Conservation (phyloP, 768 basidiomycete species). For the Suillus subaureus region DNA sequence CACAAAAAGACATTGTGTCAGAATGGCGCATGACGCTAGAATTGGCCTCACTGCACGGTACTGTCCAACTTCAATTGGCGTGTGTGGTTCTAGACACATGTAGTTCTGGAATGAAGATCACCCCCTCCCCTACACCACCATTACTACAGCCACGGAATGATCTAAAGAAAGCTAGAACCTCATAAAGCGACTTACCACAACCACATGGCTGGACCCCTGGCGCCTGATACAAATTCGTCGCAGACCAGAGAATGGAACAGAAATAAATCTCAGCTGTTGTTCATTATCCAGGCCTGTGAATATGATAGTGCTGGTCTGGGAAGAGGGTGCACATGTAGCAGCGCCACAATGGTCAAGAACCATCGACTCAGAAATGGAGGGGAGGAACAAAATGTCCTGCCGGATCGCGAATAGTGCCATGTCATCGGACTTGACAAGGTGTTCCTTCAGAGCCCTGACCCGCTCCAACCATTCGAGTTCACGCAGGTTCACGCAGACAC, state of each 20-base stretch:
- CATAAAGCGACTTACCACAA: background rate
- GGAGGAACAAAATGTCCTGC: background rate
- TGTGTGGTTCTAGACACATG: background rate
- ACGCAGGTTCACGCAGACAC: background rate
- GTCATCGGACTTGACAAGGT: background rate
- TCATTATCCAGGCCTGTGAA: too few species aligned
- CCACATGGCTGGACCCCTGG: background rate
- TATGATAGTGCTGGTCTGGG: background rate
- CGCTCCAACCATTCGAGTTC: background rate
- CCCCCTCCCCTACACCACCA: background rate
- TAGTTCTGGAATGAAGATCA: background rate
- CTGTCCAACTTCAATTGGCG: background rate
- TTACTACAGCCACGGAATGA: background rate
- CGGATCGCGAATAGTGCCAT: background rate
- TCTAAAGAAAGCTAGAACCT: background rate
- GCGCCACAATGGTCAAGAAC: background rate
- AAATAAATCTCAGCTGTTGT: background rate
- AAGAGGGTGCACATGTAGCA: background rate
- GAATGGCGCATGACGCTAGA: background rate
- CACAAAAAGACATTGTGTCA: background rate
- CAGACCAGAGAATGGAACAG: conserved; percentile 1
- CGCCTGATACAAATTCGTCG: background rate
- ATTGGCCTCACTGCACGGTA: background rate
- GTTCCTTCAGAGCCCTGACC: background rate
- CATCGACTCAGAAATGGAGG: background rate